A percentile compares a stretch with the other conserved stretches of the same genome.
phyloP scores from a whole-genome alignment of 2,329 filamentous ascomycete genomes.

The Ophiostoma tasmaniense region DNA sequence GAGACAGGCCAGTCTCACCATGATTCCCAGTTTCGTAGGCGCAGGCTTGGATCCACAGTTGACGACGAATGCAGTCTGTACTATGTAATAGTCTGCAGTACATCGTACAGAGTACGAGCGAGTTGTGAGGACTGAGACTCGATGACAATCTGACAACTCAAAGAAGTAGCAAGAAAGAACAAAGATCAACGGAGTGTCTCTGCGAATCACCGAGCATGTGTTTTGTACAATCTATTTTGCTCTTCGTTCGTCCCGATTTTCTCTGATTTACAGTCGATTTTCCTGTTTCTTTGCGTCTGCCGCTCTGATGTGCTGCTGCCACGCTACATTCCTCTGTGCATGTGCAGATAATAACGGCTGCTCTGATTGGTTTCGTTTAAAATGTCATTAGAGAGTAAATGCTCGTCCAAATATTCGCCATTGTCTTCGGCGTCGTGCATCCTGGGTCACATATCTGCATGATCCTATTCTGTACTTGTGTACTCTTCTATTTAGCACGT shows the following conservation, averaged over 20 bases:
- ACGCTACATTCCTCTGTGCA: not conserved
- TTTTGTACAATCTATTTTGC: not conserved
- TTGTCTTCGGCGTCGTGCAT: not conserved
- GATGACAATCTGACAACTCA: not conserved
- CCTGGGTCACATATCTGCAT: not conserved
- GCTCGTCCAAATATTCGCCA: conserved; percentile 8
- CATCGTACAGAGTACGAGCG: not conserved
- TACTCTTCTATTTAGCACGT: too few relatives aligned
- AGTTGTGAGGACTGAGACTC: not conserved
- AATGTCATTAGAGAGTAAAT: too few relatives aligned
- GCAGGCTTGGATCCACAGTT: not conserved
- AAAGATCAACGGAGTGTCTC: not conserved
- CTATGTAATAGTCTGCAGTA: too few relatives aligned
- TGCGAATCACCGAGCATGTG: not conserved
- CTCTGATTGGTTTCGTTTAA: not conserved
- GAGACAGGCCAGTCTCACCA: not conserved
- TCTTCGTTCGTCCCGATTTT: not conserved
- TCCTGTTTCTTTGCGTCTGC: not conserved
- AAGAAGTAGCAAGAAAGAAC: not conserved
- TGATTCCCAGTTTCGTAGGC: not conserved
- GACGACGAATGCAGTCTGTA: not conserved
- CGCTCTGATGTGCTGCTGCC: not conserved
- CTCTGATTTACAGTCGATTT: not conserved
- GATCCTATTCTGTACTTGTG: not conserved
- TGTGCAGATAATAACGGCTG: not conserved